Percentiles rank a stretch among this genome's conserved stretches.
phyloP scores from a whole-genome alignment of 257 asterid species.

The Gentiana macrophylla region DNA sequence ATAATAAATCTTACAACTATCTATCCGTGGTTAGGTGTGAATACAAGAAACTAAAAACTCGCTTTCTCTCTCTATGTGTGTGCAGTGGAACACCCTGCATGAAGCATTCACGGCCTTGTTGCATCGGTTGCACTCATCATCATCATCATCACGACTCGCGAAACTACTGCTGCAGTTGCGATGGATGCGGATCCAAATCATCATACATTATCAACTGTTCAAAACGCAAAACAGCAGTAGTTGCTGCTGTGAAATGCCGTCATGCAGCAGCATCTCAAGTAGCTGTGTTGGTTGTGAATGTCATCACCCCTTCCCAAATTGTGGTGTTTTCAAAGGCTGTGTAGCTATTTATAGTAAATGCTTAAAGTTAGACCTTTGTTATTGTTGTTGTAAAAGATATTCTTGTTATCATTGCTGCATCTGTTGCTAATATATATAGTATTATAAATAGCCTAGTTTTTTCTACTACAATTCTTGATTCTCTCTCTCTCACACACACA shows the following conservation, averaged over 20 bases:
- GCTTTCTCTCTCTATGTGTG: neutral
- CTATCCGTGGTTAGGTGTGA: no score
- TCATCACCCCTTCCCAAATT: constrained; percentile 13
- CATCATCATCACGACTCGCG: constrained; percentile 25
- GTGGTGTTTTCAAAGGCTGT: constrained; percentile 18
- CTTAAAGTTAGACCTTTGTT: constrained; percentile 34
- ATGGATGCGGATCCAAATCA: constrained; percentile 17
- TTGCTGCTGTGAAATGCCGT: constrained; percentile 27
- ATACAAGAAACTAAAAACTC: no score
- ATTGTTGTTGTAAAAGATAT: constrained; percentile 36
- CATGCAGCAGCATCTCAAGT: constrained; percentile 21
- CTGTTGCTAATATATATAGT: constrained; percentile 33
- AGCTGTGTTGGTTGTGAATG: constrained; percentile 15
- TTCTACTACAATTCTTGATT: no score
- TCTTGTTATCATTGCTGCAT: constrained; percentile 43
- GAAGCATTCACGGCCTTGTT: constrained; percentile 41
- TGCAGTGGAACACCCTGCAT: constrained; percentile 50
- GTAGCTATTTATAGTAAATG: constrained; percentile 22
- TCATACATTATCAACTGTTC: constrained; percentile 26
- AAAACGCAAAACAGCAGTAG: constrained; percentile 33
- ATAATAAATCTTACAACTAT: constrained; percentile 9
- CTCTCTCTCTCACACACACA: no score
- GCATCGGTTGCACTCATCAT: constrained; percentile 28
- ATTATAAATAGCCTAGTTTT: neutral
- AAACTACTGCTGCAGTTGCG: constrained; percentile 24